Percentiles rank a stretch among this genome's conserved stretches.
Evolutionary conservation across 345 rosid species (phyloP).

Genomic region (Populus davidiana): DNA sequence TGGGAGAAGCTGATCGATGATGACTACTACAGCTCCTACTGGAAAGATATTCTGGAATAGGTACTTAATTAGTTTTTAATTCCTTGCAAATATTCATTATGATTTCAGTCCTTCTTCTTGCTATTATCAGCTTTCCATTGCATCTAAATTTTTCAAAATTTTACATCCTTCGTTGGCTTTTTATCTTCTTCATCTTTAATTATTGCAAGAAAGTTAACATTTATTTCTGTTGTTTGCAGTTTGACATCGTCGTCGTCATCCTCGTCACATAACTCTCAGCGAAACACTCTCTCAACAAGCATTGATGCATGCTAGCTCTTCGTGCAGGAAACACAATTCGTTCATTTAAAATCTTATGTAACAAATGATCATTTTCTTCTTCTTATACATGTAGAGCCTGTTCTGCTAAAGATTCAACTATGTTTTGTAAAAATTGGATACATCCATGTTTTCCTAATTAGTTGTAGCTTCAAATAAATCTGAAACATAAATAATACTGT

Average conservation of each 20-base stretch:
- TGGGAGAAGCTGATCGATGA: constrained; percentile 61
- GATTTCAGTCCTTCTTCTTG: background rate
- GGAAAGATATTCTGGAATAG: constrained; percentile 66
- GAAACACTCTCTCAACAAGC: background rate
- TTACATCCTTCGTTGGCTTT: background rate
- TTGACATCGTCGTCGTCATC: constrained; percentile 34
- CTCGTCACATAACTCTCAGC: constrained; percentile 3
- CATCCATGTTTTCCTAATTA: background rate
- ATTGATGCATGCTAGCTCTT: background rate
- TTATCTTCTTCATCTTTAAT: background rate
- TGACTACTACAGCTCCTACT: constrained; percentile 52
- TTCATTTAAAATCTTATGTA: background rate
- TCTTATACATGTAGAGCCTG: background rate
- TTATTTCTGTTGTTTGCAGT: constrained; percentile 29
- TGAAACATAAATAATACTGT: background rate
- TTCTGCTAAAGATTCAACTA: background rate
- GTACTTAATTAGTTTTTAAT: background rate
- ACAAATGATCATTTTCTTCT: background rate
- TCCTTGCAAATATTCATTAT: background rate
- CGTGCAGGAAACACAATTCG: background rate
- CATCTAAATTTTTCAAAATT: background rate
- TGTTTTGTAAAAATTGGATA: background rate
- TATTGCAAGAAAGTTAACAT: background rate
- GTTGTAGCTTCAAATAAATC: background rate
- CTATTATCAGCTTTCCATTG: background rate